Conservation (phyloP, 2,329 filamentous ascomycete genomes). For the Arthrobotrys megalospora region DNA sequence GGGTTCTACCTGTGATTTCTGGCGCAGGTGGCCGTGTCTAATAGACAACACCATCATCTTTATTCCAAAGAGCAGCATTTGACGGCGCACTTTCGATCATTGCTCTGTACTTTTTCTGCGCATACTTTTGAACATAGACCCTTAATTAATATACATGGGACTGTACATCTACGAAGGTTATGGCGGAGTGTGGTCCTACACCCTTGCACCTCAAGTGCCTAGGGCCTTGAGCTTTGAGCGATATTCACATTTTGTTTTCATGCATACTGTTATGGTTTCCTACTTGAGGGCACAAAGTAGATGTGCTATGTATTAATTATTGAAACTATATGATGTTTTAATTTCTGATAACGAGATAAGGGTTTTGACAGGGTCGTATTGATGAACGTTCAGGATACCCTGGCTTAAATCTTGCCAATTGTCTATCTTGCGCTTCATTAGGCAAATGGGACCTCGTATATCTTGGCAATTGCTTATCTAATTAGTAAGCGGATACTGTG, state of each 20-base stretch:
- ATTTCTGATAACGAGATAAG: too few relatives aligned
- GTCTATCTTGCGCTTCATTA: too few relatives aligned
- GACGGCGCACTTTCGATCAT: constrained; percentile 21
- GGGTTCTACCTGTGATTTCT: background rate
- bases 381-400: too few relatives aligned
- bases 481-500: too few relatives aligned
- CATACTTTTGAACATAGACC: background rate
- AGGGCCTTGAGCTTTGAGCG: background rate
- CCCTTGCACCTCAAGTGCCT: background rate
- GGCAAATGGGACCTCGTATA: too few relatives aligned
- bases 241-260: background rate
- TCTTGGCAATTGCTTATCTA: too few relatives aligned
- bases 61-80: background rate
- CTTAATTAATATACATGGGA: background rate
- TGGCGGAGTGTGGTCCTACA: background rate
- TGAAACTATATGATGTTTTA: too few relatives aligned
- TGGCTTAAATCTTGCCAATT: too few relatives aligned
- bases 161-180: constrained; percentile 10
- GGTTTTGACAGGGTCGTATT: too few relatives aligned
- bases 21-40: background rate
- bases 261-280: background rate
- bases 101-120: constrained; percentile 12
- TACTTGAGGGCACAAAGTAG: background rate
- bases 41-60: background rate
- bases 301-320: background rate